Base-by-base conservation (phyloP, 1,139 yeast genomes). In the Yamadazyma mexicana region DNA sequence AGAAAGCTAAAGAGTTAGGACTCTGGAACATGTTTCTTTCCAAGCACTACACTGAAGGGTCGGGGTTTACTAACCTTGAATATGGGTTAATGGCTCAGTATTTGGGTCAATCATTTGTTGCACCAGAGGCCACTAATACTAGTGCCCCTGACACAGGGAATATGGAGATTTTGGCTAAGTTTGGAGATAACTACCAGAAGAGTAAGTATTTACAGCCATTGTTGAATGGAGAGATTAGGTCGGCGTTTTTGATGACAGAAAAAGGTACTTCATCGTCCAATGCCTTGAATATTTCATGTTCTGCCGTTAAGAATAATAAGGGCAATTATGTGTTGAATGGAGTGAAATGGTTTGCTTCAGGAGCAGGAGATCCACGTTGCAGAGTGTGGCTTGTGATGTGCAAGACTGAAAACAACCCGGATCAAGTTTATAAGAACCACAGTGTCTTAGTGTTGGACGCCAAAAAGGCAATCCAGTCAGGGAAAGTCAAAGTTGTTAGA, bases 121-220 rank as follows among this genome's bases (percentile, higher is more conserved):
- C 79, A 1, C 81, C 87, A 2, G 85, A 79, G 54, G 83, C 79
- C 20, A 79, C 83, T 47, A 82, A 82, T 56, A 77, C 82, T 20
- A 63, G 61, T 40, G 87, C 87, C 6, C 88, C 88, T 12, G 88
- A 82, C 51, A 81, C 87, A n/a, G 88, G 88, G 6, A 81, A 83
- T 54, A 81, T 81, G 85, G 88, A 82, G 56, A 67, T 83, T 17
- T 59, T 83, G 47, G 84, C 84, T 27, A 72, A 74, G 48, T 81
- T 77, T 55, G 87, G 83, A 25, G 72, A 64, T 37, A 61, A 59
- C 2, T 62, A 58, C 41, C 88, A 83, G 49, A 77, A 77, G 59
- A 54, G 67, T 37, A 58, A 62, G 45, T 83, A 81, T 75, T 66
- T 82, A 47, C 58, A 58, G 40, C 86, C 86, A 4, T 66, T 82